Percentiles rank a stretch among this genome's conserved stretches.
These are phyloP conservation scores for Cylindrotheca closterium DNA, from an alignment of 108 stramenopile genomes.

Conservation along the genomic window DNA sequence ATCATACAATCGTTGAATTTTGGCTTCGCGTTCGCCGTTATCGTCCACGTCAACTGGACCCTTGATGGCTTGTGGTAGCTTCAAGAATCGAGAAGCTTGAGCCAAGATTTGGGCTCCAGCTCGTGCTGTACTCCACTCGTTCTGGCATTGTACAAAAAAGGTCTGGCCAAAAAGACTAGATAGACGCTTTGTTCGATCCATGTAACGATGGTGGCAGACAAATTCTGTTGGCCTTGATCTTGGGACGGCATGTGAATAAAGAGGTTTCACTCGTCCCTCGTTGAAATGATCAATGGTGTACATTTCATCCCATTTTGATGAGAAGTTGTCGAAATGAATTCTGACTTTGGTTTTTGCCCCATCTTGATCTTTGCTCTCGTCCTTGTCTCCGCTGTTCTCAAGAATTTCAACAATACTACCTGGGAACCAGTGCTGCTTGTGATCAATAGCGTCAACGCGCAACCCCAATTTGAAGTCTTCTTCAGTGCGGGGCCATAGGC, in stretches of 20 bases:
- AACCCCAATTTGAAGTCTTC: slow-evolving; percentile 78
- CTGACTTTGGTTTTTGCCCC: slow-evolving; percentile 44
- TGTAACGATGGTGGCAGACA: slow-evolving; percentile 66
- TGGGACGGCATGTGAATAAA: slow-evolving; percentile 78
- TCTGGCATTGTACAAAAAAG: slow-evolving; percentile 74
- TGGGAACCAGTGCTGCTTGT: slow-evolving; percentile 84
- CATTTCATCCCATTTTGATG: slow-evolving; percentile 90
- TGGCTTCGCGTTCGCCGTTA: slow-evolving; percentile 22
- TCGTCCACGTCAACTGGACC: slow-evolving; percentile 36
- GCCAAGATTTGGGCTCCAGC: slow-evolving; percentile 90
- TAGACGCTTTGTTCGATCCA: slow-evolving; percentile 38
- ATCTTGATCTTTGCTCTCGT: slow-evolving; percentile 10
- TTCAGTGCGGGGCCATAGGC: slow-evolving; percentile 71
- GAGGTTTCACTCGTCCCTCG: slow-evolving; percentile 66
- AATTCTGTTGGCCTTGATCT: slow-evolving; percentile 78
- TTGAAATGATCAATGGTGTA: slow-evolving; percentile 80
- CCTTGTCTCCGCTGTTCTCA: slow-evolving; percentile 28
- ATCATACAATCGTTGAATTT: slow-evolving; percentile 41
- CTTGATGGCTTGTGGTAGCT: slow-evolving; percentile 3
- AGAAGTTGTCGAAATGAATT: slow-evolving; percentile 94
- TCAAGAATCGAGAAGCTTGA: slow-evolving; percentile 76
- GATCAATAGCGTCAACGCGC: slow-evolving; percentile 94
- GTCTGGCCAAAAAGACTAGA: slow-evolving; percentile 67
- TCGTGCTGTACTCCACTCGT: slow-evolving; percentile 88
- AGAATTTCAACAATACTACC: slow-evolving; percentile 85